Evolutionary conservation across 2,329 filamentous ascomycete genomes (phyloP).

Genomic region (Penicillium paneum): DNA sequence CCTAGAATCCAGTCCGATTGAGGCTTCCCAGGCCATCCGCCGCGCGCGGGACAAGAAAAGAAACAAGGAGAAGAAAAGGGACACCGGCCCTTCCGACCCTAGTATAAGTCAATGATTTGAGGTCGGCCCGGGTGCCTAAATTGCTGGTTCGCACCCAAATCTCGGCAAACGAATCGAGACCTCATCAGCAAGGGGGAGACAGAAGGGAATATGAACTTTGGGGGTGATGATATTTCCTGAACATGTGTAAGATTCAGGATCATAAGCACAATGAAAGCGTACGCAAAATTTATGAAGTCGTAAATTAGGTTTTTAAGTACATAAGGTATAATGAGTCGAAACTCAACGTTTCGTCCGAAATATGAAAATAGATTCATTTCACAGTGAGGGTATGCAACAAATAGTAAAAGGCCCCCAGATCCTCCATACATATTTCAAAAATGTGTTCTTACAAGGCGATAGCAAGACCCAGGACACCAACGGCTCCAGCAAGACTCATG

Average conservation of each 20-base stretch:
- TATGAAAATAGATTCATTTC: neutral
- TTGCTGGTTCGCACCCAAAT: neutral
- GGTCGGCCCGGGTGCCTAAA: neutral
- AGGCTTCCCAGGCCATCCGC: too few relatives aligned
- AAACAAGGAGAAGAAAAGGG: neutral
- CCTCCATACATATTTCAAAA: neutral
- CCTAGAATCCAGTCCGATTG: too few relatives aligned
- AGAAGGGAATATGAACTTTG: too few relatives aligned
- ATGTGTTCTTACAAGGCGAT: slow-evolving; percentile 11
- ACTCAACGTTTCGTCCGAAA: neutral
- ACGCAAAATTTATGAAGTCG: neutral
- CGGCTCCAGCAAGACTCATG: slow-evolving; percentile 16
- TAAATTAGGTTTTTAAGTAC: neutral
- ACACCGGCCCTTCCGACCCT: neutral
- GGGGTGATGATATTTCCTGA: neutral
- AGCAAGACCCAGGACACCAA: slow-evolving; percentile 19
- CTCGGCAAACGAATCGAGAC: too few relatives aligned
- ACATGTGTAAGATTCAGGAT: neutral
- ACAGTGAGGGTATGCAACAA: neutral
- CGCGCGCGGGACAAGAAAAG: neutral
- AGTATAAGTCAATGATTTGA: neutral
- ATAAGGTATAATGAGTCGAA: neutral
- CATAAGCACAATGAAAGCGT: neutral
- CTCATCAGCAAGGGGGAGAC: neutral
- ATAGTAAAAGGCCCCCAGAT: rapidly evolving